phyloP scores from a whole-genome alignment of 352 stramenopile species.

The Phytophthora meadii region DNA sequence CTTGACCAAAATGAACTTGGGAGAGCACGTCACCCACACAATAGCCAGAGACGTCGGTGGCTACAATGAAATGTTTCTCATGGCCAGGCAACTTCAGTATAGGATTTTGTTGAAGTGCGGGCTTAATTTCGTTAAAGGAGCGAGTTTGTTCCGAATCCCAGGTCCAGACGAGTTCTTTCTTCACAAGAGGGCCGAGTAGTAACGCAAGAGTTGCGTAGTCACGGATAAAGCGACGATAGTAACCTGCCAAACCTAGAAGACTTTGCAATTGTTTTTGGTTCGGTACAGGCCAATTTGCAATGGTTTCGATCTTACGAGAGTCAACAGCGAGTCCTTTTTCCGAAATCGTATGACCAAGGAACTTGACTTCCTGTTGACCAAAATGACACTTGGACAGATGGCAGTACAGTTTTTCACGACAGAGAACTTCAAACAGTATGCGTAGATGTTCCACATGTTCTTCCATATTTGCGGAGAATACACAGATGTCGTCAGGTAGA shows the following conservation, averaged over 20 bases:
- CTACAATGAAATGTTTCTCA: no score
- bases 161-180: slow-evolving; percentile 20
- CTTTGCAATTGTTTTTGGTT: slow-evolving; percentile 27
- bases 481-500: slow-evolving; percentile 48
- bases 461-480: slow-evolving; percentile 27
- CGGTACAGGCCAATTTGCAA: slow-evolving; percentile 15
- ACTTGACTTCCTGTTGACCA: slow-evolving; percentile 8
- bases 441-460: slow-evolving; percentile 31
- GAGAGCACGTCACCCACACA: no score
- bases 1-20: no score
- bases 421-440: slow-evolving; percentile 29
- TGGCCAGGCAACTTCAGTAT: no score
- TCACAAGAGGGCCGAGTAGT: slow-evolving; percentile 29
- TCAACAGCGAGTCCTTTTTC: slow-evolving; percentile 28
- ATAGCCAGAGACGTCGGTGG: no score
- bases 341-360: slow-evolving; percentile 30
- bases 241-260: slow-evolving; percentile 35
- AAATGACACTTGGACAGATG: slow-evolving; percentile 34
- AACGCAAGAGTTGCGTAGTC: slow-evolving; percentile 27
- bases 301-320: slow-evolving; percentile 27
- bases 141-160: slow-evolving; percentile 19
- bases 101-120: slow-evolving; percentile 19
- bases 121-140: slow-evolving; percentile 25
- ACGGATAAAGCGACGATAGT: slow-evolving; percentile 41
- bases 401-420: slow-evolving; percentile 27